phyloP scores from a whole-genome alignment of 345 rosid species.

The Gossypium mustelinum region DNA sequence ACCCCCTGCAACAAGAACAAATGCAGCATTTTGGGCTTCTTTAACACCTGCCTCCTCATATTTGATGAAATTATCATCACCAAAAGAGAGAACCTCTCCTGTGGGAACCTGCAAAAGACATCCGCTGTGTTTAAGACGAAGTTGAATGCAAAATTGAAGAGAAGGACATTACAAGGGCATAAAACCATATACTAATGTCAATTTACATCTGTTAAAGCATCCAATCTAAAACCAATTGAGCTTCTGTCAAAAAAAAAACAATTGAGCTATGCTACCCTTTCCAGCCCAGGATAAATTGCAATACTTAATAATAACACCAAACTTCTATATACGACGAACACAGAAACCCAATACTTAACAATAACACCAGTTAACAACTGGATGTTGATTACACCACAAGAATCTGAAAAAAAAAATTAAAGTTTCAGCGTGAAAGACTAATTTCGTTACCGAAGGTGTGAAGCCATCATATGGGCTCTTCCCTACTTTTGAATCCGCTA shows the following conservation, averaged over 20 bases:
- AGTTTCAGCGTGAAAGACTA: background rate
- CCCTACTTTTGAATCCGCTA: slow-evolving; percentile 83
- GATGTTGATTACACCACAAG: background rate
- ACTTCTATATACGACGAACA: no score
- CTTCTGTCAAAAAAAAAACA: no score
- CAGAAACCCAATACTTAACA: no score
- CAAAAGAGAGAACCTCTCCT: slow-evolving; percentile 70
- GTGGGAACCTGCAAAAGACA: slow-evolving; percentile 36
- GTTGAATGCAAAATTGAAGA: background rate
- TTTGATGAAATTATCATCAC: slow-evolving; percentile 59
- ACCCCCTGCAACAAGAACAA: slow-evolving; percentile 98
- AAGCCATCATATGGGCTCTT: slow-evolving; percentile 96
- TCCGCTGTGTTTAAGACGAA: slow-evolving; percentile 27
- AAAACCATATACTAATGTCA: background rate
- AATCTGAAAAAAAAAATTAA: background rate
- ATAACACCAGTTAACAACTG: background rate
- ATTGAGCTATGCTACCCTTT: no score
- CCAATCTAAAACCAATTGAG: background rate
- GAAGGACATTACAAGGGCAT: background rate
- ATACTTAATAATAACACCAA: no score
- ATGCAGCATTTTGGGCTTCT: slow-evolving; percentile 81
- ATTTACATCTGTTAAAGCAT: background rate
- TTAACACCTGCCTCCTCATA: slow-evolving; percentile 69
- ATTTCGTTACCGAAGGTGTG: slow-evolving; percentile 70
- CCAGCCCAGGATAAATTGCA: no score